Conservation (phyloP, 1,284 basidiomycete species). For the Garcileccinum viscosum region DNA sequence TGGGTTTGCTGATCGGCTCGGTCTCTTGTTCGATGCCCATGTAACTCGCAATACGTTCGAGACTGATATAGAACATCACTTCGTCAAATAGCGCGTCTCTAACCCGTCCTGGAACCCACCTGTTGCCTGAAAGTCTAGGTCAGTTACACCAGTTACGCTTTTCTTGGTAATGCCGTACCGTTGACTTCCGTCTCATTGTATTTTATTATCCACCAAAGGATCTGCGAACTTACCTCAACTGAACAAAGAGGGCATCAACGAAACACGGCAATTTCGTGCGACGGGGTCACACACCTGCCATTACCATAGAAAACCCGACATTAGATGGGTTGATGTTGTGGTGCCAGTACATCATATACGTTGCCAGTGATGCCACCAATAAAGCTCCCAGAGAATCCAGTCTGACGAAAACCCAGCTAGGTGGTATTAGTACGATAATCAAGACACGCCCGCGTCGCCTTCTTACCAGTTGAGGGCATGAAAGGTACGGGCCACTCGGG, state of each 20-base stretch:
- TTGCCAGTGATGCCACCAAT: conserved; percentile 59
- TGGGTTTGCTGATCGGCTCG: conserved; percentile 50
- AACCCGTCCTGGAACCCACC: conserved; percentile 7
- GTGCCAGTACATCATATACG: conserved; percentile 46
- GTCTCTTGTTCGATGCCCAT: conserved; percentile 77
- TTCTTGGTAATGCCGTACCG: conserved; percentile 6
- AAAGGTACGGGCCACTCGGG: conserved; percentile 52
- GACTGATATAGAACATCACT: conserved; percentile 47
- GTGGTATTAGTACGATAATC: not conserved
- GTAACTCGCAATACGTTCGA: conserved; percentile 81
- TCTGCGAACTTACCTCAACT: conserved; percentile 8
- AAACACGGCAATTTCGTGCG: conserved; percentile 9
- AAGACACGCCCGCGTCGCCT: too few species aligned
- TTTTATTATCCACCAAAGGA: conserved; percentile 15
- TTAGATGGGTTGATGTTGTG: conserved; percentile 48
- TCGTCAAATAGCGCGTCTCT: not conserved
- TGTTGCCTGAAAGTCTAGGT: conserved; percentile 13
- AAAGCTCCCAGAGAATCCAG: conserved; percentile 57
- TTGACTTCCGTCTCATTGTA: conserved; percentile 17
- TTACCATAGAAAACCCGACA: conserved; percentile 56
- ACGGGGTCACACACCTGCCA: conserved; percentile 55
- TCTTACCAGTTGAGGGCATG: conserved; percentile 59
- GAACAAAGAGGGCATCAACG: not conserved
- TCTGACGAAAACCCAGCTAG: conserved; percentile 60
- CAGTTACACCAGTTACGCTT: not conserved